Conservation (phyloP, 257 asterid genomes). For the Scutellaria baicalensis region DNA sequence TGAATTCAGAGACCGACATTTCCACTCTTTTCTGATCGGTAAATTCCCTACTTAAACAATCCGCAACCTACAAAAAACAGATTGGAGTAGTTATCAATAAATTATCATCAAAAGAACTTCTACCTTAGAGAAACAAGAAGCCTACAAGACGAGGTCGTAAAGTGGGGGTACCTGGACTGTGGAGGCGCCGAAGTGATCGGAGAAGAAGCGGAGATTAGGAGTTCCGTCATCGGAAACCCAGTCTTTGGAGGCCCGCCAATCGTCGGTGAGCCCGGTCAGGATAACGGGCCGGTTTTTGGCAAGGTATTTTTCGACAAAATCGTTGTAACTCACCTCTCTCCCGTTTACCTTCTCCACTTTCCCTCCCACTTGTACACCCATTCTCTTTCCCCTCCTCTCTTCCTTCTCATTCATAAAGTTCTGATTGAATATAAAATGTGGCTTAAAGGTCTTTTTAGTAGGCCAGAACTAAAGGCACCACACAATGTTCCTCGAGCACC, state of each 20-base stretch:
- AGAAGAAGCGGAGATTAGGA: conserved; percentile 64
- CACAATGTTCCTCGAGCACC: too few relatives aligned
- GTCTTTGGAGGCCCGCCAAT: conserved; percentile 75
- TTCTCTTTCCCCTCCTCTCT: conserved; percentile 8
- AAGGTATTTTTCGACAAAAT: conserved; percentile 52
- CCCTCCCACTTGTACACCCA: conserved; percentile 58
- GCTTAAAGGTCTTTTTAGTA: too few relatives aligned
- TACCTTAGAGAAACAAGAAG: not conserved
- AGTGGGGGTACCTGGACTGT: conserved; percentile 52
- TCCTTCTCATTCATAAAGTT: not conserved
- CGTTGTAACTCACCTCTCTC: conserved; percentile 44
- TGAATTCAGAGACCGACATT: conserved; percentile 76
- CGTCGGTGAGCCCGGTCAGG: conserved; percentile 77
- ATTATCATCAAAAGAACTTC: not conserved
- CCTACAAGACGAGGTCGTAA: not conserved
- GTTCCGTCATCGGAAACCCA: conserved; percentile 65
- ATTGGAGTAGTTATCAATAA: not conserved
- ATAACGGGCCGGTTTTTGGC: conserved; percentile 63
- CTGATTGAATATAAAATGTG: too few relatives aligned
- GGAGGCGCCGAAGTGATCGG: conserved; percentile 65
- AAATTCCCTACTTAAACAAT: conserved; percentile 69
- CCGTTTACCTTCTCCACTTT: conserved; percentile 73
- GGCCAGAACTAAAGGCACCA: too few relatives aligned
- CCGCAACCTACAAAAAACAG: conserved; percentile 59
- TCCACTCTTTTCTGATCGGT: conserved; percentile 80